These are phyloP conservation scores for Saccharomycopsis lassenensis DNA, from an alignment of 805 yeast genomes.

Conservation along the genomic window DNA sequence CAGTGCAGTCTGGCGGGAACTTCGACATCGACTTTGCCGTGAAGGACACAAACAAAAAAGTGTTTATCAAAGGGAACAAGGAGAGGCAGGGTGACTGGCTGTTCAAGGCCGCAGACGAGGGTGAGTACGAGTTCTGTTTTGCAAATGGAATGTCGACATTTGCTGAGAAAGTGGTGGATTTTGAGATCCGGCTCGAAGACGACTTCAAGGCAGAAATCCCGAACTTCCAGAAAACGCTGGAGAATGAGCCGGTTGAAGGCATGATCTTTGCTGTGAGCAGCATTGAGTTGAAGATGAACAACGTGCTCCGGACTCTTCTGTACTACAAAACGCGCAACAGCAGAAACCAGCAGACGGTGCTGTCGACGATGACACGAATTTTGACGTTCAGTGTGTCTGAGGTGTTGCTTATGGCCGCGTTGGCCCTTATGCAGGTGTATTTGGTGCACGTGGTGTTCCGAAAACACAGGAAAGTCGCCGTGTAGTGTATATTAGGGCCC, in stretches of 20 bases:
- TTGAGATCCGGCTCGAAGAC: constrained; percentile 46
- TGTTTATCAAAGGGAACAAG: constrained; percentile 43
- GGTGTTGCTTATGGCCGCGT: constrained; percentile 50
- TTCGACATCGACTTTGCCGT: constrained; percentile 66
- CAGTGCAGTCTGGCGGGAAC: constrained; percentile 72
- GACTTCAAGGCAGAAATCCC: constrained; percentile 58
- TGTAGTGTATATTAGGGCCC: too few relatives aligned
- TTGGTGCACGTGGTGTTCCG: constrained; percentile 66
- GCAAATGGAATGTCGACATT: constrained; percentile 69
- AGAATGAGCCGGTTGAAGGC: constrained; percentile 19
- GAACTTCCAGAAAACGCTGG: constrained; percentile 18
- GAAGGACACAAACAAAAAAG: constrained; percentile 43
- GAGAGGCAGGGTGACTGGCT: constrained; percentile 75
- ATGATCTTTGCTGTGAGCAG: constrained; percentile 34
- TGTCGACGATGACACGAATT: constrained; percentile 52
- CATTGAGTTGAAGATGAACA: constrained; percentile 50
- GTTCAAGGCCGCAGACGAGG: constrained; percentile 50
- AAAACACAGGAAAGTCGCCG: constrained; percentile 55
- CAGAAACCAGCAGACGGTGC: constrained; percentile 74
- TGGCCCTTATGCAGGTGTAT: constrained; percentile 60
- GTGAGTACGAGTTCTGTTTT: constrained; percentile 87
- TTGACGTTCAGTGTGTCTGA: constrained; percentile 57
- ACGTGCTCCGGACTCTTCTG: constrained; percentile 49
- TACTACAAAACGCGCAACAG: constrained; percentile 85
- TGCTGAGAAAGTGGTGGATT: constrained; percentile 75